Conservation (phyloP, 257 asterid species). For the Lantana camara region DNA sequence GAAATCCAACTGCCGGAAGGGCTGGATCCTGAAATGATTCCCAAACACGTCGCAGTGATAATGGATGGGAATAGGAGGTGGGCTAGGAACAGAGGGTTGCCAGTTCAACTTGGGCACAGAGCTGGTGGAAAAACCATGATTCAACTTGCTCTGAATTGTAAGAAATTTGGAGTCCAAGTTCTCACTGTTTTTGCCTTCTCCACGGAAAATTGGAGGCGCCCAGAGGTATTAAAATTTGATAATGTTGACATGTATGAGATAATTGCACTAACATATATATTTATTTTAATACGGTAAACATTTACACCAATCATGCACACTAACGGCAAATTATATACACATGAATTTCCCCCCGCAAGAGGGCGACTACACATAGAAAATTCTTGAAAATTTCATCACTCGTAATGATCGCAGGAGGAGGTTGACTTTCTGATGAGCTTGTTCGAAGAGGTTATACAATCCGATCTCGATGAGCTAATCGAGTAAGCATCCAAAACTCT, state of each 20-base stretch:
- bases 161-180: constrained; percentile 24
- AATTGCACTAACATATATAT: no score
- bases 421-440: constrained; percentile 11
- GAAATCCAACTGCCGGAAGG: background rate
- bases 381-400: no score
- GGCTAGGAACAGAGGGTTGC: constrained; percentile 14
- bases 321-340: no score
- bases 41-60: constrained; percentile 27
- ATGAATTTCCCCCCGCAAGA: no score
- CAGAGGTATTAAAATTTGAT: no score
- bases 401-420: constrained; percentile 13
- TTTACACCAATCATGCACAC: no score
- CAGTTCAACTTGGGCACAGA: constrained; percentile 9
- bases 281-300: no score
- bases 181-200: constrained; percentile 25
- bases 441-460: constrained; percentile 9
- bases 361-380: no score
- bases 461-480: background rate
- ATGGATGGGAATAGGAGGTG: constrained; percentile 32
- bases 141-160: constrained; percentile 12
- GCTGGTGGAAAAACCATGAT: constrained; percentile 22
- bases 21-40: constrained; percentile 17
- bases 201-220: constrained; percentile 27
- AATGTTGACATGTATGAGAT: no score
- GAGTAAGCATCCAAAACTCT: constrained; percentile 5